Evolutionary conservation across 106 monocot genomes (phyloP).

Genomic region (Triglochin maritima): DNA sequence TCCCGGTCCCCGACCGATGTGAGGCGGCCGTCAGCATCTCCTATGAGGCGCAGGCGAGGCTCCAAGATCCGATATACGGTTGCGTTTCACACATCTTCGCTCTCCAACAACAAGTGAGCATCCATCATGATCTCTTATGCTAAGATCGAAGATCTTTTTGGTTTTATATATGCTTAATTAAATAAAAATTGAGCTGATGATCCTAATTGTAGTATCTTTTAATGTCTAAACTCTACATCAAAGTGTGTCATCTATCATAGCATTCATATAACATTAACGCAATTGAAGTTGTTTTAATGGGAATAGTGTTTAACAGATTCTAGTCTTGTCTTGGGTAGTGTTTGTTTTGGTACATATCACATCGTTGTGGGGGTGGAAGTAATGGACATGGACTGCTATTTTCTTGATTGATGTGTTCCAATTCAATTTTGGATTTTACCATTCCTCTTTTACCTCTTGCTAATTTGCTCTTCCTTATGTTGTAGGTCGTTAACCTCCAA

Average conservation of each 20-base stretch:
- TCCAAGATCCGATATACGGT: conserved; percentile 85
- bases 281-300: conserved; percentile 1
- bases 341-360: not conserved
- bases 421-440: not conserved
- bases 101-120: conserved; percentile 70
- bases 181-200: not conserved
- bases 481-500: conserved; percentile 73
- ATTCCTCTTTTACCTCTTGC: not conserved
- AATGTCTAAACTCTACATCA: conserved; percentile 5
- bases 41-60: conserved; percentile 79
- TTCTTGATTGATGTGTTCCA: not conserved
- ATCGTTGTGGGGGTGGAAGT: not conserved
- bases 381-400: not conserved
- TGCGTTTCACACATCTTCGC: conserved; percentile 97
- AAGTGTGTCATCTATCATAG: not conserved
- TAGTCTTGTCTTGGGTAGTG: not conserved
- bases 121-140: conserved; percentile 11
- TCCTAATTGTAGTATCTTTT: conserved; percentile 49
- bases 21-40: conserved; percentile 77
- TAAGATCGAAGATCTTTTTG: conserved; percentile 38
- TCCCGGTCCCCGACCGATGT: conserved; percentile 51
- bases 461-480: not conserved
- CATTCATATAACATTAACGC: not conserved
- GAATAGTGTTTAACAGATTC: conserved; percentile 5
- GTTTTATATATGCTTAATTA: no score